A percentile compares a stretch with the other conserved stretches of the same genome.
phyloP scores from a whole-genome alignment of 345 rosid species.

The Arabidopsis arenosa region DNA sequence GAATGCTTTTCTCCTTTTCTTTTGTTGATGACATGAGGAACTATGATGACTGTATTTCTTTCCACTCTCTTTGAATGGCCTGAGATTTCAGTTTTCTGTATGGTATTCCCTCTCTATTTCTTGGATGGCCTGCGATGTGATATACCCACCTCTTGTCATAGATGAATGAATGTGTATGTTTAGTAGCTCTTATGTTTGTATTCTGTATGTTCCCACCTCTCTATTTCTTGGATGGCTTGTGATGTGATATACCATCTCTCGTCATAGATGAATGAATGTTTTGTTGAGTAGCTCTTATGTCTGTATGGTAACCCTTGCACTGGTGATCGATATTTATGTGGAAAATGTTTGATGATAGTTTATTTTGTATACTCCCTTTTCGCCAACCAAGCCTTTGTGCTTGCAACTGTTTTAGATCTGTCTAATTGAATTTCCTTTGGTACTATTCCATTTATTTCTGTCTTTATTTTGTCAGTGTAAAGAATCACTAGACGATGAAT shows the following conservation, averaged over 20 bases:
- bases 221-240: constrained; percentile 31
- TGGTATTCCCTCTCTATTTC: constrained; percentile 27
- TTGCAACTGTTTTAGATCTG: background rate
- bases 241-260: constrained; percentile 23
- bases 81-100: constrained; percentile 21
- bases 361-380: constrained; percentile 7
- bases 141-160: background rate
- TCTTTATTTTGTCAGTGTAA: constrained; percentile 24
- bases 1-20: constrained; percentile 5
- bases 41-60: constrained; percentile 24
- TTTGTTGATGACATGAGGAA: constrained; percentile 16
- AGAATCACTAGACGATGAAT: constrained; percentile 16
- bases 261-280: constrained; percentile 26
- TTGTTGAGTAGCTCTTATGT: constrained; percentile 28
- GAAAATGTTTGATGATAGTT: constrained; percentile 18
- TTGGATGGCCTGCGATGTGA: constrained; percentile 33
- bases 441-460: constrained; percentile 1
- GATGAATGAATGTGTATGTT: constrained; percentile 20
- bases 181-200: constrained; percentile 9
- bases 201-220: constrained; percentile 31
- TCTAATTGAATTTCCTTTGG: constrained; percentile 11
- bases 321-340: constrained; percentile 19
- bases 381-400: constrained; percentile 20
- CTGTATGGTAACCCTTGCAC: constrained; percentile 9
- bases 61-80: constrained; percentile 41